phyloP scores from a whole-genome alignment of 1,139 yeast species.

The Yamadazyma jaroonii region DNA sequence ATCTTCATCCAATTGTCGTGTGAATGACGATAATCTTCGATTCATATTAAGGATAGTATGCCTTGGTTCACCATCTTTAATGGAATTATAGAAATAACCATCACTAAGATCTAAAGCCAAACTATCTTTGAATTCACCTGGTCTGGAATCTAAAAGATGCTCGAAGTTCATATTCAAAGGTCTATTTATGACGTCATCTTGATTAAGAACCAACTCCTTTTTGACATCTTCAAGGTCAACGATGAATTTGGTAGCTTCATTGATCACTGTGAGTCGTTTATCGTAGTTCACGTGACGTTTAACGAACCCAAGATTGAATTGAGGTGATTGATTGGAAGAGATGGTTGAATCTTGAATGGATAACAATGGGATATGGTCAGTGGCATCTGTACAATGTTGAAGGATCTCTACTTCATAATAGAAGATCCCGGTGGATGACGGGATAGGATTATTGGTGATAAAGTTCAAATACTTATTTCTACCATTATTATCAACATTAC shows the following conservation, averaged over 20 bases:
- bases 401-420: constrained; percentile 38
- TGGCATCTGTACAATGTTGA: constrained; percentile 29
- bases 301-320: constrained; percentile 35
- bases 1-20: constrained; percentile 27
- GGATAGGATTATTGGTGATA: constrained; percentile 32
- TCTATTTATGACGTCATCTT: constrained; percentile 15
- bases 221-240: constrained; percentile 32
- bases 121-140: constrained; percentile 42
- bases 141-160: constrained; percentile 24
- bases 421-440: constrained; percentile 31
- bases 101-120: constrained; percentile 44
- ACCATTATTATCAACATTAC: constrained; percentile 1
- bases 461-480: constrained; percentile 27
- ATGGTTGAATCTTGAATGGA: constrained; percentile 33
- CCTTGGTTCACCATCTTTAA: constrained; percentile 32
- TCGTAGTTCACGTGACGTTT: constrained; percentile 26
- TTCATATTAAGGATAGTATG: constrained; percentile 35
- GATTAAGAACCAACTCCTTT: constrained; percentile 22
- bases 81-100: constrained; percentile 39
- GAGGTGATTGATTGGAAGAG: constrained; percentile 32
- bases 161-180: constrained; percentile 18
- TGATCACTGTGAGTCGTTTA: background rate
- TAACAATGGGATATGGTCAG: constrained; percentile 32
- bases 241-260: constrained; percentile 5
- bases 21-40: constrained; percentile 35